Conservation (phyloP, 768 basidiomycete species). For the Termitomyces eurrhizus region DNA sequence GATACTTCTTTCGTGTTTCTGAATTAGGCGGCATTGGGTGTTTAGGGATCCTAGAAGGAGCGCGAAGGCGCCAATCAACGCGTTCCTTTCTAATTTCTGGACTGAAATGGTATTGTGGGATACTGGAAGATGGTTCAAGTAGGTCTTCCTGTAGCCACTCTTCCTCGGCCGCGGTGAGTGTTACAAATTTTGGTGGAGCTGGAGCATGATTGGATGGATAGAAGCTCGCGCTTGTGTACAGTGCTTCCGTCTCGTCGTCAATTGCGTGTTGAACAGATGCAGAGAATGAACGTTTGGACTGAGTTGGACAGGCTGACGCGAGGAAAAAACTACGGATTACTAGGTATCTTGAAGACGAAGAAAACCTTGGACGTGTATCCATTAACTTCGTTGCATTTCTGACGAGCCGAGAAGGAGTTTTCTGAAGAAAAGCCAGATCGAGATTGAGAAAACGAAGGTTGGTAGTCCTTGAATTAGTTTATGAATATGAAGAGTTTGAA, state of each 20-base stretch:
- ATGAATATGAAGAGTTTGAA: too few species aligned
- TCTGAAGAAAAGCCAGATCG: conserved; percentile 11
- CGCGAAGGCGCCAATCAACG: conserved; percentile 62
- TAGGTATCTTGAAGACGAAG: conserved; percentile 11
- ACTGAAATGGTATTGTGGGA: conserved; percentile 8
- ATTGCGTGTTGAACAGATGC: conserved; percentile 1
- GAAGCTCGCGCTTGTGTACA: conserved; percentile 7
- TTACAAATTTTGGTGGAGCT: background rate
- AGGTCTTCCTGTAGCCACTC: conserved; percentile 35
- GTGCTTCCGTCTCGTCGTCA: conserved; percentile 13
- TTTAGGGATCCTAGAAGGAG: conserved; percentile 38
- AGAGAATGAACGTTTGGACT: conserved; percentile 9
- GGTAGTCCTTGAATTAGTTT: background rate
- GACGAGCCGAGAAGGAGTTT: conserved; percentile 1
- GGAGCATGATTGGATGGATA: conserved; percentile 2
- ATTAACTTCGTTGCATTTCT: conserved; percentile 12
- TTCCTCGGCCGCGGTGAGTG: conserved; percentile 27
- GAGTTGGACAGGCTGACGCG: conserved; percentile 15
- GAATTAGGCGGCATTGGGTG: conserved; percentile 5
- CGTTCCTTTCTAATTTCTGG: conserved; percentile 25
- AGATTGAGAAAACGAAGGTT: background rate
- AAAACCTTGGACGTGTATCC: conserved; percentile 6
- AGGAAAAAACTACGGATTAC: conserved; percentile 17
- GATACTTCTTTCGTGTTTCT: conserved; percentile 18
- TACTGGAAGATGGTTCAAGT: background rate